phyloP scores from a whole-genome alignment of 164 flowering plant species.

The Chimonanthus praecox region DNA sequence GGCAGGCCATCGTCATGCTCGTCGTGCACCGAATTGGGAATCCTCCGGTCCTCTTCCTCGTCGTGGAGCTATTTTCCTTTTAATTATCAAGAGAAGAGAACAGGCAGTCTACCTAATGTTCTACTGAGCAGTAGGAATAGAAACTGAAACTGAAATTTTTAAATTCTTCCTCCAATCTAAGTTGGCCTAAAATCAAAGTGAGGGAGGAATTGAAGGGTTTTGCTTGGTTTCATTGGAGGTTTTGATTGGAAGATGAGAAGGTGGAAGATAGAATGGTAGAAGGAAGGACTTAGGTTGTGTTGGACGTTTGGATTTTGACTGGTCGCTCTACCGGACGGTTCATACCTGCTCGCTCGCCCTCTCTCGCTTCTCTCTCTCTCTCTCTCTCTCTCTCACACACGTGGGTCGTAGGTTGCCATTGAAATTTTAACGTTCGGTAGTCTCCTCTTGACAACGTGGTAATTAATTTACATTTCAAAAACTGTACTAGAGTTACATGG shows the following conservation, averaged over 20 bases:
- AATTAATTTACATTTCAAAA: not conserved
- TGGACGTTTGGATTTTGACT: conserved; percentile 36
- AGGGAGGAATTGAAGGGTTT: not conserved
- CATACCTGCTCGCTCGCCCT: conserved; percentile 5
- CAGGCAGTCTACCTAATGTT: not conserved
- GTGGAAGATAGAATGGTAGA: not conserved
- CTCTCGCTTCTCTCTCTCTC: not conserved
- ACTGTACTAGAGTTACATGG: no score
- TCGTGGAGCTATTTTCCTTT: not conserved
- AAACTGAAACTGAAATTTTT: not conserved
- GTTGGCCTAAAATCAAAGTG: not conserved
- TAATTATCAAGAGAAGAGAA: not conserved
- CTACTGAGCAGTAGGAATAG: not conserved
- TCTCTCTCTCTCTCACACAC: not conserved
- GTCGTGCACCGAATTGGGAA: not conserved
- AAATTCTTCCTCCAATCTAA: not conserved
- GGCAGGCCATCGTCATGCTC: conserved; percentile 28
- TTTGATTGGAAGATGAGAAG: not conserved
- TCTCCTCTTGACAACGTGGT: not conserved
- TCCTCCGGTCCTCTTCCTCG: not conserved
- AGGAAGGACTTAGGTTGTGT: not conserved
- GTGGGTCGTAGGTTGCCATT: not conserved
- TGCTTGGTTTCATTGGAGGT: not conserved
- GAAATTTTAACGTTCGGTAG: not conserved
- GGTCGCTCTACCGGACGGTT: conserved; percentile 60